Evolutionary conservation across 2,329 filamentous ascomycete genomes (phyloP).

Genomic region (Dactylellina haptotyla): DNA sequence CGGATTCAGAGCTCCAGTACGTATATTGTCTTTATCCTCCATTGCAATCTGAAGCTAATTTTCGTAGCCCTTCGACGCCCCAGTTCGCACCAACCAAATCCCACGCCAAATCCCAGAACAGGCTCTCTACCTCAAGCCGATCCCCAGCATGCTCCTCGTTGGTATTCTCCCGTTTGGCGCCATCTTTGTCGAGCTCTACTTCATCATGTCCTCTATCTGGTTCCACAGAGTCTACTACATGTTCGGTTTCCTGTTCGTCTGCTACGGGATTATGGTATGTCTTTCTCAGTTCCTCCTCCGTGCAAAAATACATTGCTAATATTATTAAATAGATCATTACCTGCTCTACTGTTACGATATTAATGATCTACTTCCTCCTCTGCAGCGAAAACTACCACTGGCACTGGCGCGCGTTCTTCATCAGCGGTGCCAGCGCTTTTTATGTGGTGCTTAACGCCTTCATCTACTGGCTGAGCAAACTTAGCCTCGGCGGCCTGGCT

Average conservation of each 20-base stretch:
- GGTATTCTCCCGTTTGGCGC: constrained; percentile 93
- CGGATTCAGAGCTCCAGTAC: constrained; percentile 77
- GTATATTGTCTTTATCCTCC: constrained; percentile 33
- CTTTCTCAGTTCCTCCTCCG: not conserved
- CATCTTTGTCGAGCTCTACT: constrained; percentile 98
- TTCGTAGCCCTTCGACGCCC: constrained; percentile 73
- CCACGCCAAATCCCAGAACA: constrained; percentile 92
- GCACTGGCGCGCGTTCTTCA: constrained; percentile 96
- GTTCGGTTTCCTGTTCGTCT: constrained; percentile 98
- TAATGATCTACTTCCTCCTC: constrained; percentile 95
- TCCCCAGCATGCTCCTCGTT: constrained; percentile 90
- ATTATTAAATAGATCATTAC: constrained; percentile 77
- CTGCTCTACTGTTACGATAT: constrained; percentile 86
- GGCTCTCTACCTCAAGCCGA: constrained; percentile 81
- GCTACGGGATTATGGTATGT: constrained; percentile 84
- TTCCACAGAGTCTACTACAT: constrained; percentile 99
- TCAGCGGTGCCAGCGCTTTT: constrained; percentile 85
- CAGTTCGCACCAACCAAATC: constrained; percentile 96
- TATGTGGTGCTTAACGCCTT: constrained; percentile 94
- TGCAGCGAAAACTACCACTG: constrained; percentile 98
- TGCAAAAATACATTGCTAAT: not conserved
- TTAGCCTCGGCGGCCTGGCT: constrained; percentile 84
- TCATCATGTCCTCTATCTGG: constrained; percentile 99
- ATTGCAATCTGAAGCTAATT: not conserved
- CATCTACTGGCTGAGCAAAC: constrained; percentile 87